Conservation (phyloP, 2,329 filamentous ascomycete genomes). For the Amphichorda felina region DNA sequence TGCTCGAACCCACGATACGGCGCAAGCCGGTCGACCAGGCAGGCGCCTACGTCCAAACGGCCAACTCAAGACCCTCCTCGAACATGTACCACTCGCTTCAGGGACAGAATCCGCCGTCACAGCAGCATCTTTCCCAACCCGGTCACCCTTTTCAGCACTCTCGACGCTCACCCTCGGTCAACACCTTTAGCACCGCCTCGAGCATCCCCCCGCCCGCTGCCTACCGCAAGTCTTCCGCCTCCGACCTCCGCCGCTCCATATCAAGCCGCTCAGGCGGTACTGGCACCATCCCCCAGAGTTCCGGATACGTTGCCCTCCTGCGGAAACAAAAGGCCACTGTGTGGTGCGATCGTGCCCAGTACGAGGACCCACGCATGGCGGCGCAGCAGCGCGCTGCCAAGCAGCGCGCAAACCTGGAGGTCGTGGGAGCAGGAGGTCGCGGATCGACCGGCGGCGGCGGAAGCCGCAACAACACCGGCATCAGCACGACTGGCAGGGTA, state of each 20-base stretch:
- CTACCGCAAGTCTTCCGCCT: conserved; percentile 42
- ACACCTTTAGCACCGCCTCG: conserved; percentile 60
- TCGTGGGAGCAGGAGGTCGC: conserved; percentile 47
- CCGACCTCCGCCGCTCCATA: conserved; percentile 61
- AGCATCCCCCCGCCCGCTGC: conserved; percentile 49
- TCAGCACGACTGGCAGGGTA: conserved; percentile 51
- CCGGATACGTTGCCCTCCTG: conserved; percentile 91
- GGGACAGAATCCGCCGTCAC: conserved; percentile 13
- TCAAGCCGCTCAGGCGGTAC: conserved; percentile 61
- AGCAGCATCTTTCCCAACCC: conserved; percentile 20
- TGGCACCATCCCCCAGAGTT: conserved; percentile 32
- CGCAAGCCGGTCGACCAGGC: conserved; percentile 9
- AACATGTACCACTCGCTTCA: conserved; percentile 21
- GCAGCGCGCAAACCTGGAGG: conserved; percentile 73
- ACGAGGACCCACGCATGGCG: conserved; percentile 74
- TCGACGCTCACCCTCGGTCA: conserved; percentile 51
- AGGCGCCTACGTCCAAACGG: conserved; percentile 37
- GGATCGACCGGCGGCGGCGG: conserved; percentile 11
- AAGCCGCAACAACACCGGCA: conserved; percentile 50
- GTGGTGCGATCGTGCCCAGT: conserved; percentile 91
- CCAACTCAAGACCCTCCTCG: conserved; percentile 45
- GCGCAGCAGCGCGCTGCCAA: conserved; percentile 82
- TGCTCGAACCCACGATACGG: conserved; percentile 4
- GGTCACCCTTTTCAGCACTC: conserved; percentile 22
- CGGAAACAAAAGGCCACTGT: conserved; percentile 96